Evolutionary conservation across 495 filamentous ascomycete genomes (phyloP).

Genomic region (Aspergillus campestris): DNA sequence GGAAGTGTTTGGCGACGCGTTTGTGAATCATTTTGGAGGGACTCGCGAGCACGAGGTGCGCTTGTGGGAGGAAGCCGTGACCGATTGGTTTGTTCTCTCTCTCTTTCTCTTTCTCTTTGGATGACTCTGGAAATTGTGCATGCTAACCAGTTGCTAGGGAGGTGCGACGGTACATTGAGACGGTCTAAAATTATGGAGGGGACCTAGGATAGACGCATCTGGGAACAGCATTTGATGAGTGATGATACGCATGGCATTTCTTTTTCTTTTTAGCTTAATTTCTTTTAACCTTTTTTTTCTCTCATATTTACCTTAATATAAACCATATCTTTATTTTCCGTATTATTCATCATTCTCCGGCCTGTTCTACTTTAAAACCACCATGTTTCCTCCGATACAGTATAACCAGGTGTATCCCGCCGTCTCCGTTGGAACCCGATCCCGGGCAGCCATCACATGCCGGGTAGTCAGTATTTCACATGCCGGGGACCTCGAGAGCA

Average conservation of each 20-base stretch:
- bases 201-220: not conserved
- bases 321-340: too few species aligned
- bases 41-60: conserved; percentile 86
- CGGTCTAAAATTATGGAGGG: conserved; percentile 18
- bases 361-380: too few species aligned
- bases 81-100: conserved; percentile 66
- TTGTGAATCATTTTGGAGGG: conserved; percentile 91
- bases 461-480: too few species aligned
- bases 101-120: not conserved
- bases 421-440: too few species aligned
- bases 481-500: too few species aligned
- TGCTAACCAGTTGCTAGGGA: conserved; percentile 31
- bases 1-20: conserved; percentile 87
- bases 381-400: too few species aligned
- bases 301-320: too few species aligned
- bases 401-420: too few species aligned
- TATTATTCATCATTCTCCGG: too few species aligned
- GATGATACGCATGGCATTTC: not conserved
- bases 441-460: too few species aligned
- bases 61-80: conserved; percentile 91
- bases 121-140: not conserved
- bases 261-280: not conserved
- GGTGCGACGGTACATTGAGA: conserved; percentile 44
- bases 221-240: not conserved
- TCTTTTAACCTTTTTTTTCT: too few species aligned